Percentiles rank a stretch among this genome's conserved stretches.
Conservation (phyloP, 192 early-diverging fungal species). For the Backusella australiensis region DNA sequence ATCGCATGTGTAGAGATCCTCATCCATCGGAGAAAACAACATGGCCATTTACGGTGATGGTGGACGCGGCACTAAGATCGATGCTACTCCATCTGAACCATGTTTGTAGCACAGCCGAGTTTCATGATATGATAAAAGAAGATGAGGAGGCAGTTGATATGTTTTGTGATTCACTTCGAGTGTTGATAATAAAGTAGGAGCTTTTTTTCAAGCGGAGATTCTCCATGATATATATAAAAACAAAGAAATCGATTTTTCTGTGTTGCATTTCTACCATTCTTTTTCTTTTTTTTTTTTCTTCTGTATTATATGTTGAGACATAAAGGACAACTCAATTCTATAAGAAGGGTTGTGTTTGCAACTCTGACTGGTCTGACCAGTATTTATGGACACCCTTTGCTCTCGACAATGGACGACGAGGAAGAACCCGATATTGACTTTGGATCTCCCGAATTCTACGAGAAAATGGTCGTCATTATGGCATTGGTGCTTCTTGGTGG, state of each 20-base stretch:
- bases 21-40: constrained; percentile 4
- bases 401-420: neutral
- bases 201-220: neutral
- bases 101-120: neutral
- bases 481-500: constrained; percentile 74
- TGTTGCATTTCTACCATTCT: neutral
- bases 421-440: neutral
- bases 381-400: constrained; percentile 20
- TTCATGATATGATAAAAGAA: neutral
- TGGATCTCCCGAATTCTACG: constrained; percentile 7
- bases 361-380: neutral
- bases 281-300: neutral
- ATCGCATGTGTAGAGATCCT: neutral
- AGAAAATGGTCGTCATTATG: constrained; percentile 9
- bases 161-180: neutral
- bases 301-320: neutral
- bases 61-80: neutral
- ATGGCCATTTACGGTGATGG: neutral
- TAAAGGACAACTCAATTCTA: neutral
- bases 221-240: neutral
- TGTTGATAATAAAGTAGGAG: neutral
- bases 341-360: constrained; percentile 1
- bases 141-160: neutral
- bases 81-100: neutral
- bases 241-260: neutral